phyloP scores from a whole-genome alignment of 306 rosid genomes.

The Arachis hypogaea region DNA sequence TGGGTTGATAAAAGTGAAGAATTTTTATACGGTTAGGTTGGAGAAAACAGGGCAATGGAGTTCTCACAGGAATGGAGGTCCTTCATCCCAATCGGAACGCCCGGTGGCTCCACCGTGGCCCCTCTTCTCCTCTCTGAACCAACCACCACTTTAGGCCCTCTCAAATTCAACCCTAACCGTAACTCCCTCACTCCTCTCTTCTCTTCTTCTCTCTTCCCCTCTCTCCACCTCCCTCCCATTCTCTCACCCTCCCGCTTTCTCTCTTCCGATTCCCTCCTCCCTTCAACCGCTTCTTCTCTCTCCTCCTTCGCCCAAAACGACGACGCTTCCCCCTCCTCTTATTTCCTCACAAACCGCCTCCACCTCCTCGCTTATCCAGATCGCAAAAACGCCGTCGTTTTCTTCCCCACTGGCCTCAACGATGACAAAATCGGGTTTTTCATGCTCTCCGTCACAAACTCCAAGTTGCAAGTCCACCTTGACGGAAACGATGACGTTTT shows the following conservation, averaged over 20 bases:
- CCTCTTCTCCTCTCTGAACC: constrained; percentile 30
- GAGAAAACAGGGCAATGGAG: too few species aligned
- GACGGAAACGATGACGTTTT: constrained; percentile 39
- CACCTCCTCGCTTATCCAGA: constrained; percentile 47
- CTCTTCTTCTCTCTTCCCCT: constrained; percentile 51
- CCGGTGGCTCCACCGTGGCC: constrained; percentile 40
- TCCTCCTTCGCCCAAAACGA: constrained; percentile 41
- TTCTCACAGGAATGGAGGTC: constrained; percentile 5
- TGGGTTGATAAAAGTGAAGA: too few species aligned
- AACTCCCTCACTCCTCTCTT: constrained; percentile 39
- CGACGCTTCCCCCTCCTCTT: constrained; percentile 26
- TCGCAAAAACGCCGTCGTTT: constrained; percentile 38
- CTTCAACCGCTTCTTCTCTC: constrained; percentile 59
- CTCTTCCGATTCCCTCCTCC: constrained; percentile 48
- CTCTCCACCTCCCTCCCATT: constrained; percentile 44
- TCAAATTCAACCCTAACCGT: constrained; percentile 60
- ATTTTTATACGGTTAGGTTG: too few species aligned
- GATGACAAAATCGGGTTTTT: constrained; percentile 58
- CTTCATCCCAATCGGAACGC: constrained; percentile 53
- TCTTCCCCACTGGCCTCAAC: constrained; percentile 65
- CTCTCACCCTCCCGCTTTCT: constrained; percentile 53
- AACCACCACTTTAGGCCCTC: constrained; percentile 56
- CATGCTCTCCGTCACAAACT: constrained; percentile 28
- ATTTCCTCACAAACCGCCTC: constrained; percentile 48
- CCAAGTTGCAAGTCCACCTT: constrained; percentile 20